A percentile compares a stretch with the other conserved stretches of the same genome.
Conservation (phyloP, 441 rosid species). For the Cnidoscolus chayamansa region DNA sequence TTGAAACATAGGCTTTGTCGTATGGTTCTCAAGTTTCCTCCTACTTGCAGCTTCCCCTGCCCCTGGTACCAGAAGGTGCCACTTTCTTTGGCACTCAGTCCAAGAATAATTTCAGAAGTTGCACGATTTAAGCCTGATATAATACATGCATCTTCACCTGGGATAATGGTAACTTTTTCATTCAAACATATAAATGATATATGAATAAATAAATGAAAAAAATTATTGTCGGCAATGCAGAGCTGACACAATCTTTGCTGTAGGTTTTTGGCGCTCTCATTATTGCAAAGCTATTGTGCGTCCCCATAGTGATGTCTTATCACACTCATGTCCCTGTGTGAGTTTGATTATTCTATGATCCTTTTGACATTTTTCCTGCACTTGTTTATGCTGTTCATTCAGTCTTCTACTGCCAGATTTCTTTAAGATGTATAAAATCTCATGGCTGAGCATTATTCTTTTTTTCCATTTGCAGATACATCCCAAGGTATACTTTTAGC, state of each 20-base stretch:
- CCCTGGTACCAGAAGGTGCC: conserved; percentile 97
- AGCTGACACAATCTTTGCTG: conserved; percentile 24
- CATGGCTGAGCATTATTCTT: conserved; percentile 19
- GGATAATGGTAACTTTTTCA: conserved; percentile 66
- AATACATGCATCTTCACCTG: conserved; percentile 98
- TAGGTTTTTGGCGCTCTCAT: conserved; percentile 96
- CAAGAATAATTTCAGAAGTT: conserved; percentile 94
- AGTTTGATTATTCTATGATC: conserved; percentile 33
- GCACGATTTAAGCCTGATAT: conserved; percentile 97
- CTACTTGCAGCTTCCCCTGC: conserved; percentile 72
- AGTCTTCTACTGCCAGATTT: not conserved
- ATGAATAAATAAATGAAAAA: not conserved
- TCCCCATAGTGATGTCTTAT: conserved; percentile 96
- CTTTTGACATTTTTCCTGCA: conserved; percentile 1
- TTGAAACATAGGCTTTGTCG: not conserved
- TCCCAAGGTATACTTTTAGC: conserved; percentile 94
- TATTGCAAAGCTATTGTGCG: conserved; percentile 77
- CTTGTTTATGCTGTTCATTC: conserved; percentile 6
- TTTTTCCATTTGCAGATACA: conserved; percentile 53
- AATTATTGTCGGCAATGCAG: conserved; percentile 4
- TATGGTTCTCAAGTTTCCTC: conserved; percentile 17
- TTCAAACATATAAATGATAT: not conserved
- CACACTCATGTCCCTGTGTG: conserved; percentile 99
- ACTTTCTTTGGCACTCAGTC: conserved; percentile 94
- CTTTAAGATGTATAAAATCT: not conserved